phyloP scores from a whole-genome alignment of 192 early-diverging fungal species.

The Coemansia biformis region DNA sequence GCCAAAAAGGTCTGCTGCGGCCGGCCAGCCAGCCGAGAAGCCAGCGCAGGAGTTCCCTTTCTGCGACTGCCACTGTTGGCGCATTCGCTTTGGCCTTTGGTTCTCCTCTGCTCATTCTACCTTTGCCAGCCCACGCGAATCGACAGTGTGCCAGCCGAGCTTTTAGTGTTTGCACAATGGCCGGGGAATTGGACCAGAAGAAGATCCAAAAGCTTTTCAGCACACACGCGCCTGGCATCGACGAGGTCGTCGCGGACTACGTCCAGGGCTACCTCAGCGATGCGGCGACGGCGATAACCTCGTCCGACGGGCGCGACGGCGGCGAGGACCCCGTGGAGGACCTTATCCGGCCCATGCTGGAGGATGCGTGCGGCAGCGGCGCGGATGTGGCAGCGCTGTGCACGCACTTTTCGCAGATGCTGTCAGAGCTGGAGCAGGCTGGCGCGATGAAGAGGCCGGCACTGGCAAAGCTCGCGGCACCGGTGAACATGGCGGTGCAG shows the following conservation, averaged over 20 bases:
- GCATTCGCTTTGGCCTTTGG: no score
- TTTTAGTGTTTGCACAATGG: slow-evolving; percentile 9
- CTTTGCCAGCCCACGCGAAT: slow-evolving; percentile 3
- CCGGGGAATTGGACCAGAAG: slow-evolving; percentile 37
- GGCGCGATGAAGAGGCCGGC: slow-evolving; percentile 40
- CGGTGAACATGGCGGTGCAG: slow-evolving; percentile 67
- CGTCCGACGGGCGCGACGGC: slow-evolving; percentile 20
- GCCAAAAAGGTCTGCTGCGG: no score
- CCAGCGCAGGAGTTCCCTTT: no score
- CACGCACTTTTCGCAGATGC: slow-evolving; percentile 57
- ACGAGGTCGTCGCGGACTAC: slow-evolving; percentile 73
- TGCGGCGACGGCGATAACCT: slow-evolving; percentile 31
- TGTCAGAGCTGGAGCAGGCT: slow-evolving; percentile 43
- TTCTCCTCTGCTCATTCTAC: no score
- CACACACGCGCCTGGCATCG: slow-evolving; percentile 58
- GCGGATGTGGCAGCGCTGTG: slow-evolving; percentile 65
- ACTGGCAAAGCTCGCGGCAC: slow-evolving; percentile 50
- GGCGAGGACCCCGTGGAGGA: slow-evolving; percentile 52
- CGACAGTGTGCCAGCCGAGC: neutral
- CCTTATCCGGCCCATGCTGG: slow-evolving; percentile 61
- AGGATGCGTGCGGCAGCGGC: slow-evolving; percentile 62
- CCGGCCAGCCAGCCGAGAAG: no score
- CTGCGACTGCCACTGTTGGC: no score
- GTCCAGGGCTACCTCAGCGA: slow-evolving; percentile 67
- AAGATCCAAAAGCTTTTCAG: slow-evolving; percentile 40